Percentiles rank a stretch among this genome's conserved stretches.
These are phyloP conservation scores for Diplogelasinospora grovesii DNA, from an alignment of 495 filamentous ascomycete species.

Conservation along the genomic window DNA sequence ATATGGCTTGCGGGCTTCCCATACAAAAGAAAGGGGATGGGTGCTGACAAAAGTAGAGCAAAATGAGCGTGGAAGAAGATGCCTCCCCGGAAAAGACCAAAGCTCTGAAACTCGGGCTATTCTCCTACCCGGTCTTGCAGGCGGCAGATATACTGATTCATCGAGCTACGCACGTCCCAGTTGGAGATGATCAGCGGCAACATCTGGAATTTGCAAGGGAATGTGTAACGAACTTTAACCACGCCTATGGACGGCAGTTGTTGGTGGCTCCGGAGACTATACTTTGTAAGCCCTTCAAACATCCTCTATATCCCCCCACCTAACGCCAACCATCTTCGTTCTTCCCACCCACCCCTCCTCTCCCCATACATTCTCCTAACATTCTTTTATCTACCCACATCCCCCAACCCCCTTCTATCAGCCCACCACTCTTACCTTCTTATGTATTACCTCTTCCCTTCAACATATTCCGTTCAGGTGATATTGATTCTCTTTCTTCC, in stretches of 20 bases:
- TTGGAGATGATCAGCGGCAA: slow-evolving; percentile 88
- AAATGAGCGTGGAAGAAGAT: slow-evolving; percentile 54
- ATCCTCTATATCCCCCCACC: too few species aligned
- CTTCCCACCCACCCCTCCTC: background rate
- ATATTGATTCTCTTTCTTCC: too few species aligned
- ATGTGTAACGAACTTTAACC: slow-evolving; percentile 78
- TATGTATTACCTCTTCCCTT: too few species aligned
- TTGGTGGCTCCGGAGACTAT: slow-evolving; percentile 60
- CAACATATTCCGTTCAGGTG: too few species aligned
- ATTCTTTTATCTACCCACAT: background rate
- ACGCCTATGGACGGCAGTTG: slow-evolving; percentile 58
- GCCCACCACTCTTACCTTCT: too few species aligned
- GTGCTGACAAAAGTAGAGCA: slow-evolving; percentile 62
- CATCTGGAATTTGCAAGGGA: slow-evolving; percentile 89
- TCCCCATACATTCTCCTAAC: too few species aligned
- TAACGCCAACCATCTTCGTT: too few species aligned
- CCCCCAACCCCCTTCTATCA: too few species aligned
- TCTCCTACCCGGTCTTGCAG: slow-evolving; percentile 93
- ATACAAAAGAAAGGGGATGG: too few species aligned
- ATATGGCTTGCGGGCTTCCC: too few species aligned
- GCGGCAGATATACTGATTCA: slow-evolving; percentile 92
- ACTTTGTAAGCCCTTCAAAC: slow-evolving; percentile 67
- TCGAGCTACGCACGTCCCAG: slow-evolving; percentile 86
- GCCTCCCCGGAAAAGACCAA: slow-evolving; percentile 43
- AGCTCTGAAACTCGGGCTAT: slow-evolving; percentile 77